Conservation (phyloP, 2,329 filamentous ascomycete genomes). For the Xylaria sp. region DNA sequence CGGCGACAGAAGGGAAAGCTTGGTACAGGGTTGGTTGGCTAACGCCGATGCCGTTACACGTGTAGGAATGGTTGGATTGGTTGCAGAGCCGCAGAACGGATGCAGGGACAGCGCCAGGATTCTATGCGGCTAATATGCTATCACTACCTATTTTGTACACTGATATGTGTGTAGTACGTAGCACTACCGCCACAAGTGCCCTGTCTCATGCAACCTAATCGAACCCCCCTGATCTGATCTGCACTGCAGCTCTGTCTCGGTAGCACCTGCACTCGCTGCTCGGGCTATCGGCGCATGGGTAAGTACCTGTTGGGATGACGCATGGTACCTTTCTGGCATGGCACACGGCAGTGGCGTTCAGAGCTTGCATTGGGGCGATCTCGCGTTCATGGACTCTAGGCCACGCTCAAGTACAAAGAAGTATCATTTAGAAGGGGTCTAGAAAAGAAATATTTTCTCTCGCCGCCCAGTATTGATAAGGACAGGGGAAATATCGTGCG, state of each 20-base stretch:
- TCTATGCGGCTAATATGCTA: neutral
- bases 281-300: constrained; percentile 10
- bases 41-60: constrained; percentile 4
- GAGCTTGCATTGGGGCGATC: constrained; percentile 22
- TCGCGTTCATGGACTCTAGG: constrained; percentile 14
- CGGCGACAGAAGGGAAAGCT: neutral
- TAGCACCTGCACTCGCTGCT: constrained; percentile 5
- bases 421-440: neutral
- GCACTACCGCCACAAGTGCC: neutral
- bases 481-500: neutral
- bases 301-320: constrained; percentile 10
- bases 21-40: neutral
- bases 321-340: constrained; percentile 10
- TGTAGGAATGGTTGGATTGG: constrained; percentile 31
- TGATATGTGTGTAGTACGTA: neutral
- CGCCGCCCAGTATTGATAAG: constrained; percentile 15
- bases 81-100: constrained; percentile 32
- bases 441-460: constrained; percentile 1
- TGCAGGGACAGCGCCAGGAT: constrained; percentile 26
- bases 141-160: neutral
- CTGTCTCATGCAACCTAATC: constrained; percentile 23
- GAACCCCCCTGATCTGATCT: constrained; percentile 24
- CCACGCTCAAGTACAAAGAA: neutral
- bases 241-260: constrained; percentile 17
- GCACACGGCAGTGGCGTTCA: constrained; percentile 34